Evolutionary conservation across 345 rosid genomes (phyloP), one percentile per base, ranked within the genome.

Genomic region (Aquilaria yunnanensis): DNA sequence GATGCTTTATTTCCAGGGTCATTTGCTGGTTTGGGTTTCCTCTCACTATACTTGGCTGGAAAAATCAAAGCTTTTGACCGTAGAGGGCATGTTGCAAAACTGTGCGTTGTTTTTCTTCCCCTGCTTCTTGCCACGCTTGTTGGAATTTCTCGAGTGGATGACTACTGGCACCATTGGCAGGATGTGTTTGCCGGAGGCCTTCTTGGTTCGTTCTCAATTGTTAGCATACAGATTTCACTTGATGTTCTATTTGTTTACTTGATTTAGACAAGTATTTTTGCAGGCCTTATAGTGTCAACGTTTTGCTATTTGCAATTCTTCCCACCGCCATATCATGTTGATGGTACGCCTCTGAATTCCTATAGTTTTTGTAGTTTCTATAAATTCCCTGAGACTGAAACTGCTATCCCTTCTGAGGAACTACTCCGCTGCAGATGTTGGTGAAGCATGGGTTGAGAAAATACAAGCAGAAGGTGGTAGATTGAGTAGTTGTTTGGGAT

Each of bases 121-220:
- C 51, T 89, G 60, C 83, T 89, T 59, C 57, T 69, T 68, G 90
- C 92, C 51, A 64, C 90, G n/a, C 81, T 86, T 56, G 80, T 89
- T 4, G 96, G 85, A 23, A 60, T 86, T 54, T 88, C 96, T 64
- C 86, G 96, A 68, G 88, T 88, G 47, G 92, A 86, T 81, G 92
- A 88, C 73, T 88, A 88, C 72, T 79, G 90, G 92, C 96, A 88
- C 74, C 96, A 88, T 48, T 88, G 96, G 96, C 86, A 79, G 66
- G 96, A 88, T 57, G 90, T 88, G 49, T 88, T 88, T 72, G 86
- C 88, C 33, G 96, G 96, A 51, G 90, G 86, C 68, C 74, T 89
- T 55, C 66, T 89, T 70, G 96, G 96, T 86, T 65, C 14, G 72
- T 54, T 32, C 65, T 53, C 33, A 13, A 5, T 9, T 65, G 47